A percentile compares a stretch with the other conserved stretches of the same genome.
Conservation (phyloP, 2,329 filamentous ascomycete genomes). For the Aureobasidium sp. region DNA sequence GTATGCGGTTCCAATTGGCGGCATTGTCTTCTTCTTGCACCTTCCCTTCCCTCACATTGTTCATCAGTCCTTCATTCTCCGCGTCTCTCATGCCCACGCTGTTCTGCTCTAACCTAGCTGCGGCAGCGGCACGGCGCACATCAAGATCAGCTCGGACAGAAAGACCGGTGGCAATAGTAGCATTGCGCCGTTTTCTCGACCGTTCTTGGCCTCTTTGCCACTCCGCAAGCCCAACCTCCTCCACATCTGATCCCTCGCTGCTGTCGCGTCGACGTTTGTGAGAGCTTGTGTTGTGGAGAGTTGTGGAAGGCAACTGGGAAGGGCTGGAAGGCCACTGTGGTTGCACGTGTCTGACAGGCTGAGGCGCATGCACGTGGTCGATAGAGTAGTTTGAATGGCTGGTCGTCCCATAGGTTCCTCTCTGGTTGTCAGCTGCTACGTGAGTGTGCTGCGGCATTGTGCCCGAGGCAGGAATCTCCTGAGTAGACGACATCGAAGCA, state of each 20-base stretch:
- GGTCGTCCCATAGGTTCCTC: neutral
- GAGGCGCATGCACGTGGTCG: neutral
- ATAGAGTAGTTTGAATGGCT: neutral
- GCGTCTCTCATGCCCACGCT: too few species aligned
- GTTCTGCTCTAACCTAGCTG: neutral
- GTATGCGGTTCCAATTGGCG: too few species aligned
- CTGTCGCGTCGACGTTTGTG: neutral
- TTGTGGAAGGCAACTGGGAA: neutral
- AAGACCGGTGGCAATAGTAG: too few species aligned
- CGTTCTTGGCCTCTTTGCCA: neutral
- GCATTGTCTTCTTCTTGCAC: too few species aligned
- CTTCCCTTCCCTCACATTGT: too few species aligned
- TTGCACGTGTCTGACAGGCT: neutral
- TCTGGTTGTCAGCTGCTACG: neutral
- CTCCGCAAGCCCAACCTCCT: neutral
- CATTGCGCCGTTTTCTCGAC: too few species aligned
- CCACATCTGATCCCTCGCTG: neutral
- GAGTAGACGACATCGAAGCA: neutral
- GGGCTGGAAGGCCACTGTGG: neutral
- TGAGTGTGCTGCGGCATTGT: neutral
- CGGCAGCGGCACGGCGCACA: neutral
- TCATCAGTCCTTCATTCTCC: too few species aligned
- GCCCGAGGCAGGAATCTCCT: neutral
- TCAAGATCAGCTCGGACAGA: too few species aligned
- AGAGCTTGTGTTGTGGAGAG: neutral